Conservation (phyloP, 1,284 basidiomycete species). For the Trametes versicolor region DNA sequence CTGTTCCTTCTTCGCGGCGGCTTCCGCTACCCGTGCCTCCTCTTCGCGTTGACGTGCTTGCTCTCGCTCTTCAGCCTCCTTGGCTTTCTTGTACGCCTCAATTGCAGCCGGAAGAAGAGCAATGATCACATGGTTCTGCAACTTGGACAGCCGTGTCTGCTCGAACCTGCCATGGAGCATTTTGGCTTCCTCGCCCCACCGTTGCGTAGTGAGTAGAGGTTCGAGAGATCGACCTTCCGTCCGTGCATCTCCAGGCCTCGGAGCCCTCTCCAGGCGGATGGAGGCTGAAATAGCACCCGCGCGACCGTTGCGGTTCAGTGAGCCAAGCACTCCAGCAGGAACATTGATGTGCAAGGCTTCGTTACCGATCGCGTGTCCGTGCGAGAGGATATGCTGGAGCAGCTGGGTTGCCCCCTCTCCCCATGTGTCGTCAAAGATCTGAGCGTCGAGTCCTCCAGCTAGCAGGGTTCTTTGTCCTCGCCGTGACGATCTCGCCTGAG, state of each 20-base stretch:
- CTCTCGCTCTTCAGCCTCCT: slow-evolving; percentile 61
- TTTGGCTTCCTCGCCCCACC: slow-evolving; percentile 92
- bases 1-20: slow-evolving; percentile 36
- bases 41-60: slow-evolving; percentile 49
- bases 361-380: slow-evolving; percentile 62
- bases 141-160: slow-evolving; percentile 70
- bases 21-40: slow-evolving; percentile 50
- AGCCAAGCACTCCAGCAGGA: slow-evolving; percentile 67
- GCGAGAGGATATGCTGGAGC: slow-evolving; percentile 81
- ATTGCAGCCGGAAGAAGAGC: slow-evolving; percentile 86
- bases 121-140: slow-evolving; percentile 80
- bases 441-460: slow-evolving; percentile 66
- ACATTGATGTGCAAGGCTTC: slow-evolving; percentile 77
- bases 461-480: slow-evolving; percentile 63
- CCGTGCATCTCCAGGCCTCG: slow-evolving; percentile 58
- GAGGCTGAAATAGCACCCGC: slow-evolving; percentile 59
- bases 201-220: slow-evolving; percentile 84
- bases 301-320: slow-evolving; percentile 59
- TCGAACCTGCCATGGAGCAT: slow-evolving; percentile 82
- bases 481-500: slow-evolving; percentile 61
- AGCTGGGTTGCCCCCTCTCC: slow-evolving; percentile 86
- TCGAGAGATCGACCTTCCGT: slow-evolving; percentile 70
- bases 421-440: slow-evolving; percentile 85
- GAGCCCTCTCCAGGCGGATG: slow-evolving; percentile 67
- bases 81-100: slow-evolving; percentile 59